Evolutionary conservation across 805 yeast species (phyloP).

Genomic region (Metschnikowia sp.): DNA sequence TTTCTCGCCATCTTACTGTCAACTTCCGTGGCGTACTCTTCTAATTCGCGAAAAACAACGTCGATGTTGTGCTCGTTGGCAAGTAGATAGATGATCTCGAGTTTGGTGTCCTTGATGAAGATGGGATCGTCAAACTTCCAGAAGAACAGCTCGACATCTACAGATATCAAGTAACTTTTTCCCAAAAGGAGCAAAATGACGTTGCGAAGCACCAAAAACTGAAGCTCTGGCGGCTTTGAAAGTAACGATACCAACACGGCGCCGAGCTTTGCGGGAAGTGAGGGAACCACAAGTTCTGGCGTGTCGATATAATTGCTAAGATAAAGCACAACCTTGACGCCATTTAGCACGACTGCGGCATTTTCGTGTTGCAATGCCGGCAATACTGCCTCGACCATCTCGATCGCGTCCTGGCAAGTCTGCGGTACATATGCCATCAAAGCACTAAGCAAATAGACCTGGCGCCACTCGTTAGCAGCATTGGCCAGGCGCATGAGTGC

Average conservation of each 20-base stretch:
- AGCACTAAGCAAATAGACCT: constrained; percentile 60
- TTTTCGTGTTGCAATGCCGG: constrained; percentile 80
- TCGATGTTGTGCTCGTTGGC: constrained; percentile 63
- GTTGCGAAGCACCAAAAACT: constrained; percentile 78
- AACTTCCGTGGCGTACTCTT: constrained; percentile 83
- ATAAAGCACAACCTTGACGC: constrained; percentile 70
- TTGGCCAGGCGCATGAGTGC: constrained; percentile 33
- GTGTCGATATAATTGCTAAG: constrained; percentile 64
- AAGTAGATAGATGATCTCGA: constrained; percentile 78
- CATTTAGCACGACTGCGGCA: constrained; percentile 74
- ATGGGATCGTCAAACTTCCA: constrained; percentile 83
- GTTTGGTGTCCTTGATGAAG: constrained; percentile 83
- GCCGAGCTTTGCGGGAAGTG: constrained; percentile 56
- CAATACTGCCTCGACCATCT: constrained; percentile 58
- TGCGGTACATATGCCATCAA: constrained; percentile 71
- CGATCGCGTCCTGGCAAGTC: constrained; percentile 58
- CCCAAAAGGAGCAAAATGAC: constrained; percentile 70
- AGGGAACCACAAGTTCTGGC: constrained; percentile 53
- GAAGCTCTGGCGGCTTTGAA: constrained; percentile 77
- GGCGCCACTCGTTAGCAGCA: constrained; percentile 66
- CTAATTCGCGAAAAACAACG: constrained; percentile 67
- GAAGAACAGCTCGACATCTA: constrained; percentile 79
- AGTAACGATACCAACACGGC: constrained; percentile 65
- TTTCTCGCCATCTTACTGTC: constrained; percentile 84
- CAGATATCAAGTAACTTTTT: constrained; percentile 52